phyloP scores from a whole-genome alignment of 352 stramenopile genomes.

The Globisporangium orthogonon region DNA sequence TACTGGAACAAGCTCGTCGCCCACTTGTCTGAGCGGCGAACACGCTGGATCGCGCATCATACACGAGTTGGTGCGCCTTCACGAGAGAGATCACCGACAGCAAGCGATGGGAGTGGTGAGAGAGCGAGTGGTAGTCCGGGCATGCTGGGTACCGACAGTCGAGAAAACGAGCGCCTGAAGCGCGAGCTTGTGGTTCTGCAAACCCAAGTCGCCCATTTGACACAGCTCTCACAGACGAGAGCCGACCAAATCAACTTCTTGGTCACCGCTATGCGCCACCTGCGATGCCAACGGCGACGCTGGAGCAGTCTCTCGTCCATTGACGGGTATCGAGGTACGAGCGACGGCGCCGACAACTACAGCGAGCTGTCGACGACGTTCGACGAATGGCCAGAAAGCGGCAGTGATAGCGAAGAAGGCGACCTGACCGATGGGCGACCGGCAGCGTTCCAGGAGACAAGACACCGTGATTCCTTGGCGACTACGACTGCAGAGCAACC shows the following conservation, averaged over 20 bases:
- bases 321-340: background rate
- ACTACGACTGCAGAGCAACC: background rate
- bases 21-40: conserved; percentile 4
- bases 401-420: background rate
- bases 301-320: conserved; percentile 7
- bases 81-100: background rate
- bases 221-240: background rate
- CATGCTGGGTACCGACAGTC: background rate
- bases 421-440: background rate
- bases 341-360: background rate
- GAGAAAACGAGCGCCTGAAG: conserved; percentile 7
- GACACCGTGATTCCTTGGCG: background rate
- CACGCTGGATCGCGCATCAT: conserved; percentile 3
- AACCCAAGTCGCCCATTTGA: background rate
- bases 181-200: conserved; percentile 1
- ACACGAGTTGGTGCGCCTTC: no score
- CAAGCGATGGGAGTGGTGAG: background rate
- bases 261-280: conserved; percentile 1
- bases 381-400: conserved; percentile 1
- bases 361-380: conserved; percentile 5
- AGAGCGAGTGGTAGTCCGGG: background rate
- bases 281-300: conserved; percentile 2
- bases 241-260: conserved; percentile 7
- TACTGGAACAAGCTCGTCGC: conserved; percentile 9
- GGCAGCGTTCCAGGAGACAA: background rate